Evolutionary conservation across 208 protist species (phyloP), one percentile per base, ranked within the genome.

Genomic region (Acanthamoeba triangularis): DNA sequence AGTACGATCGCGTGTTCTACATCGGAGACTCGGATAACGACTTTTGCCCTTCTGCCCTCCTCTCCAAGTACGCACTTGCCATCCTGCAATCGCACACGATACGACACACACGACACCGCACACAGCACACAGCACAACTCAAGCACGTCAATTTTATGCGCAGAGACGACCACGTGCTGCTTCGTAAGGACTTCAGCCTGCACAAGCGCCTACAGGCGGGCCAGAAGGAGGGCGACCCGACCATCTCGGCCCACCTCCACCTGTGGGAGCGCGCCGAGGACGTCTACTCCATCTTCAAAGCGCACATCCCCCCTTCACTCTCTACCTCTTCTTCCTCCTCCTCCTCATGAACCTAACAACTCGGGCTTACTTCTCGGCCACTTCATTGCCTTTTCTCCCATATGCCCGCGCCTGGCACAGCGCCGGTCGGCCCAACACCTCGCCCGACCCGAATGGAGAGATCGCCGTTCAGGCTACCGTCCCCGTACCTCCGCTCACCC

Each of bases 21-120:
- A 91, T 91, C 37, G 84, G 84, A 23, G 84, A 91, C 84, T 91
- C 84, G 30, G 59, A 63, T 16, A 91, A 91, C 59, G 84, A 91
- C 54, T 91, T 91, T 47, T 91, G 84, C 30, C 84, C 84, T 35
- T 65, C 84, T 69, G 56, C 59, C 30, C 35, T 72, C 0, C 84
- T 91, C 37, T 91, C 84, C 56, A 91, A 91, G 84, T 91, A 69
- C 59, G 37, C 30, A 47, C 44, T 6, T 6, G 69, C 28, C 69
- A 30, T 78, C 16, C 20, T 61, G 11, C 54, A 13, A 25, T 13
- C 54, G 54, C 54, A 61, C 16, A 23, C 20, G n/a, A n/a, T n/a
- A 41, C 37, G 54, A 61, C 54, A 61, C 20, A 5, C 20, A 23
- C 16, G 16, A n/a, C 54, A 72, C 28, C 65, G 28, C 8, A 72